phyloP scores from a whole-genome alignment of 768 basidiomycete genomes.

The Russula virescens region DNA sequence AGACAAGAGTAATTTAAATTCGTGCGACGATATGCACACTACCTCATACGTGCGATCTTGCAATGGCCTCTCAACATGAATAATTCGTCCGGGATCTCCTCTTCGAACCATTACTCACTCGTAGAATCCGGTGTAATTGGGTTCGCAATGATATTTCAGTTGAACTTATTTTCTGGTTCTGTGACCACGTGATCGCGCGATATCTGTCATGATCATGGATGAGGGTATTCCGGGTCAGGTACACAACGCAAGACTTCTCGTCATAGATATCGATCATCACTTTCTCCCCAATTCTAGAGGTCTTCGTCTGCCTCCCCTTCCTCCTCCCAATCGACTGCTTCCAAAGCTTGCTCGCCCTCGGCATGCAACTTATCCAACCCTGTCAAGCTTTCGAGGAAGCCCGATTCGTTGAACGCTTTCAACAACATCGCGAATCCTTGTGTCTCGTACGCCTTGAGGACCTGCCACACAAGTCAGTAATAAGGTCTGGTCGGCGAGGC shows the following conservation, averaged over 20 bases:
- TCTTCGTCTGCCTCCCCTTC: constrained; percentile 34
- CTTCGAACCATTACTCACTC: no score
- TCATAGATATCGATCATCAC: neutral
- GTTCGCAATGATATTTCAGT: no score
- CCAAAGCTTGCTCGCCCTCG: constrained; percentile 47
- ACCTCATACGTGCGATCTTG: no score
- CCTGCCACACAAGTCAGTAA: constrained; percentile 36
- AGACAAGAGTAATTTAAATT: no score
- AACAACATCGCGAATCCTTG: constrained; percentile 76
- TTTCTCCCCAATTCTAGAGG: constrained; percentile 20
- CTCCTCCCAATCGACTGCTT: constrained; percentile 46
- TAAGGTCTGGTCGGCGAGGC: neutral
- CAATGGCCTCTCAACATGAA: no score
- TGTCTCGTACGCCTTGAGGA: constrained; percentile 75
- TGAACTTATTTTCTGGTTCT: no score
- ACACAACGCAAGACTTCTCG: neutral
- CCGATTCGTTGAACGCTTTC: constrained; percentile 84
- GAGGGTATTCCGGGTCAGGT: constrained; percentile 44
- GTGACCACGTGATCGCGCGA: no score
- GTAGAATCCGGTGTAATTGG: no score
- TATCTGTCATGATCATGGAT: constrained; percentile 46
- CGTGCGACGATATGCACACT: no score
- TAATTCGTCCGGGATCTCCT: no score
- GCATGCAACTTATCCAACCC: constrained; percentile 51
- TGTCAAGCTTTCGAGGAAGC: constrained; percentile 51